Evolutionary conservation across 2,329 filamentous ascomycete species (phyloP).

Genomic region (Penicillium sumatraense): DNA sequence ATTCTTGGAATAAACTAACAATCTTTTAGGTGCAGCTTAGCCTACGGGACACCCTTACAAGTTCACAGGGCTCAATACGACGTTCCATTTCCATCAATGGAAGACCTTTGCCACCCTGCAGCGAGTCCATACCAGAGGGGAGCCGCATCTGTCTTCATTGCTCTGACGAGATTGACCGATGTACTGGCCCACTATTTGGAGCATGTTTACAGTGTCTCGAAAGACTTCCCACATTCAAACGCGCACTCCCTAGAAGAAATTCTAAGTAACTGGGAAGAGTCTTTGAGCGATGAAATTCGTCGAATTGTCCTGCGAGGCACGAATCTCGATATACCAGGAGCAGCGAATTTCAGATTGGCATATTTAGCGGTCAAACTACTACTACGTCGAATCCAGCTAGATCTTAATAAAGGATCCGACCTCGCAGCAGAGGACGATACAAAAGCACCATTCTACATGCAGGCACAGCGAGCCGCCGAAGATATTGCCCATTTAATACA

Average conservation of each 20-base stretch:
- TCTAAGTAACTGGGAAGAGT: conserved; percentile 53
- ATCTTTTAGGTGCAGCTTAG: conserved; percentile 53
- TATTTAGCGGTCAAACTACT: conserved; percentile 57
- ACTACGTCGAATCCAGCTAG: conserved; percentile 53
- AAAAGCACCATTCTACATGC: conserved; percentile 38
- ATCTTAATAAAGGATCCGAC: conserved; percentile 35
- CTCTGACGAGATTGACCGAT: conserved; percentile 52
- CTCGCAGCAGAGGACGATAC: conserved; percentile 13
- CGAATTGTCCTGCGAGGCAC: conserved; percentile 50
- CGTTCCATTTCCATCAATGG: conserved; percentile 49
- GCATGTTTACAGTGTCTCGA: conserved; percentile 34
- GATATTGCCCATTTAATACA: conserved; percentile 56
- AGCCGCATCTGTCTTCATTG: conserved; percentile 50
- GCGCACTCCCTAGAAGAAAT: conserved; percentile 38
- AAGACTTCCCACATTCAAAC: conserved; percentile 25
- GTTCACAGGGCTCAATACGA: conserved; percentile 54
- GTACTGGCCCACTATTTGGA: conserved; percentile 44
- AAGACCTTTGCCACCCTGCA: conserved; percentile 35
- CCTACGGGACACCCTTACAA: conserved; percentile 58
- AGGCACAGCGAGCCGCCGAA: conserved; percentile 51
- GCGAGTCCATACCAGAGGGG: conserved; percentile 1
- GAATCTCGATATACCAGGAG: conserved; percentile 48
- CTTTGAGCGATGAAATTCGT: conserved; percentile 44
- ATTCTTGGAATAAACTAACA: conserved; percentile 2
- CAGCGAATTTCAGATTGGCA: conserved; percentile 57